A percentile compares a stretch with the other conserved stretches of the same genome.
phyloP scores from a whole-genome alignment of 2,329 filamentous ascomycete genomes.

The Aspergillus phoenicis region DNA sequence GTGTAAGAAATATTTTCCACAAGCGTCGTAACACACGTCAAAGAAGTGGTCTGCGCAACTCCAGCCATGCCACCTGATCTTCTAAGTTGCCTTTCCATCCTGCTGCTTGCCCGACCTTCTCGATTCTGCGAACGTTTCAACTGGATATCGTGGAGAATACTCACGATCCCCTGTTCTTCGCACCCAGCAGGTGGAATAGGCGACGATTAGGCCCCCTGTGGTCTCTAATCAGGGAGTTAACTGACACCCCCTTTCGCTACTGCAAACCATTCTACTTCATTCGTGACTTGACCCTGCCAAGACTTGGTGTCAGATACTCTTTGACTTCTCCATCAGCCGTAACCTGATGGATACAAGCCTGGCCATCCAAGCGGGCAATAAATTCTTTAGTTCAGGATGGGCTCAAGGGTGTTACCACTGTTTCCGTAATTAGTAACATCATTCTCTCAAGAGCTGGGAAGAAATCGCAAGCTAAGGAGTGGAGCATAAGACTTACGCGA shows the following conservation, averaged over 20 bases:
- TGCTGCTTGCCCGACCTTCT: slow-evolving; percentile 15
- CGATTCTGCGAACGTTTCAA: slow-evolving; percentile 12
- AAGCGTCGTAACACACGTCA: slow-evolving; percentile 39
- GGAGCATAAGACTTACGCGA: slow-evolving; percentile 48
- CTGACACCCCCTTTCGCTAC: slow-evolving; percentile 34
- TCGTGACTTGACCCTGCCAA: slow-evolving; percentile 18
- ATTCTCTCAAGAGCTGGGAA: neutral
- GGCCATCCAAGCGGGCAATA: slow-evolving; percentile 15
- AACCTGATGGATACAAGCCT: slow-evolving; percentile 16
- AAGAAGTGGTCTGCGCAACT: slow-evolving; percentile 32
- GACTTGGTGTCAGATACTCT: slow-evolving; percentile 23
- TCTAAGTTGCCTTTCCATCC: slow-evolving; percentile 22
- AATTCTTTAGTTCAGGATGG: slow-evolving; percentile 42
- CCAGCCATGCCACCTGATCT: slow-evolving; percentile 28
- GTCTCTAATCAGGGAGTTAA: slow-evolving; percentile 38
- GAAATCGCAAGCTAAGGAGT: neutral
- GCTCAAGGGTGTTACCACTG: slow-evolving; percentile 53
- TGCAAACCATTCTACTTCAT: slow-evolving; percentile 27
- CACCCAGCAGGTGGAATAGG: slow-evolving; percentile 19
- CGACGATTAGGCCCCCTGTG: slow-evolving; percentile 27
- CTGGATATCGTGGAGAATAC: slow-evolving; percentile 10
- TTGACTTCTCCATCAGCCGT: slow-evolving; percentile 18
- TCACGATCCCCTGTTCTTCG: slow-evolving; percentile 12
- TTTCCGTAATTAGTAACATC: slow-evolving; percentile 13
- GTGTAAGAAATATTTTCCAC: slow-evolving; percentile 27